Evolutionary conservation across 2,329 filamentous ascomycete species (phyloP).

Genomic region (Clonostachys byssicola): DNA sequence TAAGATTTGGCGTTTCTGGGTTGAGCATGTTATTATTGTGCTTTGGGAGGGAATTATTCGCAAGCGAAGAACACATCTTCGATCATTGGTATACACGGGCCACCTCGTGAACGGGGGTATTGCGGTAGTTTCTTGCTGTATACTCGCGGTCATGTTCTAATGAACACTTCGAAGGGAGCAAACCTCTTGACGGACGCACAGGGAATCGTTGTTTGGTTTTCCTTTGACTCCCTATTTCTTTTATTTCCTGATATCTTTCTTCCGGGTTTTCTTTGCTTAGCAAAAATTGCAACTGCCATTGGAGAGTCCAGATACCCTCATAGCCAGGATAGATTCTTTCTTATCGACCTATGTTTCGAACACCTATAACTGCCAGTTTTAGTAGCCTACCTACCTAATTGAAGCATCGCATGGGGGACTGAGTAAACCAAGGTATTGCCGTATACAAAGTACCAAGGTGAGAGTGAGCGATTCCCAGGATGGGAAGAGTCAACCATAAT

Average conservation of each 20-base stretch:
- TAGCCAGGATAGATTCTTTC: neutral
- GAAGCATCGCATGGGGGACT: too few relatives aligned
- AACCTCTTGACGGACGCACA: neutral
- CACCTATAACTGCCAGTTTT: too few relatives aligned
- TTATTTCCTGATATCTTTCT: neutral
- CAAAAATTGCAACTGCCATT: neutral
- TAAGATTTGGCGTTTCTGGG: too few relatives aligned
- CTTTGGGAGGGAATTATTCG: too few relatives aligned
- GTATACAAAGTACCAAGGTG: too few relatives aligned
- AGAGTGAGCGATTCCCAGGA: too few relatives aligned
- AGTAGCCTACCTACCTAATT: too few relatives aligned
- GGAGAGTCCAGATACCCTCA: neutral
- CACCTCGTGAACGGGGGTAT: neutral
- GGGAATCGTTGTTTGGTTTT: neutral
- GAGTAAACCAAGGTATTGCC: too few relatives aligned
- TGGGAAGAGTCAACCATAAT: too few relatives aligned
- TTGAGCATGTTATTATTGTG: too few relatives aligned
- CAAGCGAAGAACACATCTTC: neutral
- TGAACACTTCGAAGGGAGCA: constrained; percentile 4
- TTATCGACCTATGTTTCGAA: neutral
- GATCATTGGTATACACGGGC: neutral
- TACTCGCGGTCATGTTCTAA: too few relatives aligned
- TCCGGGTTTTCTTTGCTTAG: neutral
- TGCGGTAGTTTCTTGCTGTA: neutral
- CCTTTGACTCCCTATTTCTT: neutral